Evolutionary conservation across 106 monocot species (phyloP), one percentile per base, ranked within the genome.

Genomic region (Dendrobium chrysotoxum): DNA sequence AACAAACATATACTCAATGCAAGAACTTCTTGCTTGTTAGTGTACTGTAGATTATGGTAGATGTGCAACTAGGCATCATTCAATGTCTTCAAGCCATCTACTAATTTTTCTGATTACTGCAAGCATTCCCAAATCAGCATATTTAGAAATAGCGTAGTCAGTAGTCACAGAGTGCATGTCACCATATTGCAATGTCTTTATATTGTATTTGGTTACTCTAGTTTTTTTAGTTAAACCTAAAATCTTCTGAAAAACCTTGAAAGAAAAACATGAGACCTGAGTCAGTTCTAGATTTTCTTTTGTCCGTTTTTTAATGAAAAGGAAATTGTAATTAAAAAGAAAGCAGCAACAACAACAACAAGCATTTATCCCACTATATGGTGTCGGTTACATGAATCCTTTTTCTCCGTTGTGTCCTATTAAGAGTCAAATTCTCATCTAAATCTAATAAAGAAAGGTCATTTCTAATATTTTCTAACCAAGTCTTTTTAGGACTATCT

Each of bases 21-120:
- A 53, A 53, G 25, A 65, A 9, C 65, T 65, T 4, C 1, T 71
- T 38, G 17, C 40, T 40, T 18, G 73, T 18, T 3, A 40, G 73
- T 17, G 73, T 21, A 40, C 73, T 73, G 17, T 40, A 20, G 38
- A 20, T 70, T 73, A 73, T 73, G 40, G 10, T 68, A 68, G 30
- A 68, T 68, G 2, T 17, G 40, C 21, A 73, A 17, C 7, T 73
- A 20, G 73, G 7, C 40, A 73, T 73, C 39, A 73, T 2, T 6
- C 73, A 40, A 20, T 73, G 13, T 73, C 73, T 73, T 73, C 21
- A 4, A 70, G 5, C 20, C 40, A 20, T 73, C 40, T 20, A 4
- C 40, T 73, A 73, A 73, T 9, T 16, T 40, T 73, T 40, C 17
- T 73, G 40, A 73, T 73, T 73, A 40, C 73, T 73, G 38, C 73